Base-by-base conservation (phyloP, 257 asterid genomes). In the Petunia axillaris region DNA sequence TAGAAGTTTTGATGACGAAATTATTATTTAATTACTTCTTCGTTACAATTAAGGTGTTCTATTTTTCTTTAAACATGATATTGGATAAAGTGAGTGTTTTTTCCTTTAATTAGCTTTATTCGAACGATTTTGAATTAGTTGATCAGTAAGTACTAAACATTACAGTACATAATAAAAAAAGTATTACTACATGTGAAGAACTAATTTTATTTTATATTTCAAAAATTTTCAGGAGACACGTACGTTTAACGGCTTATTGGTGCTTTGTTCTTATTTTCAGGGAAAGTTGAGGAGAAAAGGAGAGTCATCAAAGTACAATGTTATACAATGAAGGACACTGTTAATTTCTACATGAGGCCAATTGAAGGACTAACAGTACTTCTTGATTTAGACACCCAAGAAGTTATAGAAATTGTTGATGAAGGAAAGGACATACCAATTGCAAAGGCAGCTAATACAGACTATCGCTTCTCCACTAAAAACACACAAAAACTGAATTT, bases 311-410 rank as follows among this genome's bases (percentile, higher is more conserved):
- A 95, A 81, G 90, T 93, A 68, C 97, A 93, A 59, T 95, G 98
- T 85, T 95, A 87, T 89, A 85, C 93, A 13, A n/a, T 76, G 73
- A 89, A 93, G 83, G 98, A 86, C 87, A 95, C 99, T 1, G 92
- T 95, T 1, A 95, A 95, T 79, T 95, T 95, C 91, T 95, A 95
- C 87, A 95, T 95, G 99, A 88, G 98, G 43, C 99, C 99, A 52
- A 92, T 95, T 7, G 99, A 95, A 88, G 99, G 99, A 15, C 89
- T 95, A 1, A 93, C 97, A 0, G 99, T 93, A 1, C 82, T 95
- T 0, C 87, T 95, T 1, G 97, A 95, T 82, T 43, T 95, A 75
- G 99, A 95, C 78, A 93, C 97, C 0, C 84, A 86, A 81, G 38
- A 92, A 84, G 93, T 95, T 0, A 75, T 95, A 1, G 75, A 93